These are phyloP conservation scores for Botrytis cinerea DNA, from an alignment of 2,329 filamentous ascomycete genomes.

Conservation along the genomic window DNA sequence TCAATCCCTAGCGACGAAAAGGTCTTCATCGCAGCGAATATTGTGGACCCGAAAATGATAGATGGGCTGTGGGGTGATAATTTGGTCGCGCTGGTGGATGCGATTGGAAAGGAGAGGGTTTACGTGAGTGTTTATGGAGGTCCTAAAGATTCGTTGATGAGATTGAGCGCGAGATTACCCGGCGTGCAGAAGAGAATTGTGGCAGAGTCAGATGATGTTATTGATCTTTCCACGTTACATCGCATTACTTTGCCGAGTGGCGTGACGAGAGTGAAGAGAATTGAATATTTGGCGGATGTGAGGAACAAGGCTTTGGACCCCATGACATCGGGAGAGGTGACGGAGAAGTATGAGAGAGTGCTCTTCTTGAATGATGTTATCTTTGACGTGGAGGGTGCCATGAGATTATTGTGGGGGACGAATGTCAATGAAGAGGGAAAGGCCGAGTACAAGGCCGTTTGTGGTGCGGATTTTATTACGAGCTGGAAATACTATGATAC, in stretches of 20 bases:
- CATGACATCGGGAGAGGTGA: conserved; percentile 49
- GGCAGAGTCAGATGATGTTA: conserved; percentile 53
- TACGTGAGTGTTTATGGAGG: conserved; percentile 74
- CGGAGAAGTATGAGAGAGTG: conserved; percentile 55
- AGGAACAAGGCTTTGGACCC: conserved; percentile 70
- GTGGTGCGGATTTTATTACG: conserved; percentile 69
- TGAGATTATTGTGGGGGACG: conserved; percentile 62
- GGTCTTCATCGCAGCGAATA: conserved; percentile 72
- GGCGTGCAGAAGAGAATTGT: conserved; percentile 49
- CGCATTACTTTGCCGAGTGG: conserved; percentile 64
- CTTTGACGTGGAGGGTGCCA: conserved; percentile 53
- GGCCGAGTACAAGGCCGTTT: conserved; percentile 65
- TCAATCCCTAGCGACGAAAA: conserved; percentile 57
- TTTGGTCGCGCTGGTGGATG: conserved; percentile 61
- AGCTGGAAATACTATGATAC: conserved; percentile 73
- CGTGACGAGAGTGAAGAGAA: conserved; percentile 65
- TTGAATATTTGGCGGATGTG: conserved; percentile 71
- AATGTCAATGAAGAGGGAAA: conserved; percentile 53
- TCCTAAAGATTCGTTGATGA: conserved; percentile 53
- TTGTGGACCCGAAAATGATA: conserved; percentile 68
- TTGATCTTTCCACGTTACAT: conserved; percentile 58
- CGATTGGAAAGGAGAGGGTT: conserved; percentile 67
- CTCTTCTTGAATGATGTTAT: conserved; percentile 69
- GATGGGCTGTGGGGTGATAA: conserved; percentile 64
- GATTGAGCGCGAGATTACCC: conserved; percentile 52